These are phyloP conservation scores for Cryphonectria parasitica DNA, from an alignment of 2,329 filamentous ascomycete species.

Conservation along the genomic window DNA sequence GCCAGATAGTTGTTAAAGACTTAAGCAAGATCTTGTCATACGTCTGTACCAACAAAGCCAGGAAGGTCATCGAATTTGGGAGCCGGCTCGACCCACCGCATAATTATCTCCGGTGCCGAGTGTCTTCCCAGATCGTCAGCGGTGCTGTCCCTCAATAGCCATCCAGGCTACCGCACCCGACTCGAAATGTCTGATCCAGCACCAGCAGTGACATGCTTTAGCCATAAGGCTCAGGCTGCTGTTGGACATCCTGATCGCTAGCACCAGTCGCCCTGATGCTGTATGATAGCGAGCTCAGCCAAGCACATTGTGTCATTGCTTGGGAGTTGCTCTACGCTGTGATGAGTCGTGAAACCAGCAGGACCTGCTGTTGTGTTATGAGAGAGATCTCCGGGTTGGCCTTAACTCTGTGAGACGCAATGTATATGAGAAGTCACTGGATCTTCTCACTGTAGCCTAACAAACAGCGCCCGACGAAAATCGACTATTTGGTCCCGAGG, in stretches of 20 bases:
- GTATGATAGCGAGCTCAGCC: slow-evolving; percentile 16
- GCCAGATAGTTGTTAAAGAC: not conserved
- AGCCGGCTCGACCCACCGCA: not conserved
- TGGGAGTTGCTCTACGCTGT: not conserved
- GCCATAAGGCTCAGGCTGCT: slow-evolving; percentile 8
- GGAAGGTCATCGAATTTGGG: not conserved
- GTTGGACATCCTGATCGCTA: not conserved
- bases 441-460: not conserved
- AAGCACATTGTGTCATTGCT: not conserved
- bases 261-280: slow-evolving; percentile 14
- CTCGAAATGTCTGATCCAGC: not conserved
- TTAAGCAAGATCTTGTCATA: not conserved
- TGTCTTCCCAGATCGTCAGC: not conserved
- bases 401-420: not conserved
- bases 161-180: not conserved
- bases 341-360: not conserved
- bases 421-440: not conserved
- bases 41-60: not conserved
- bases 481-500: not conserved
- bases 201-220: slow-evolving; percentile 10
- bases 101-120: not conserved
- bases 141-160: not conserved
- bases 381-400: not conserved
- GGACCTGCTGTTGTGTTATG: not conserved
- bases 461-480: not conserved